Percentiles rank a stretch among this genome's conserved stretches.
These are phyloP conservation scores for Aurifilum marmelostoma DNA, from an alignment of 2,329 filamentous ascomycete species.

Conservation along the genomic window DNA sequence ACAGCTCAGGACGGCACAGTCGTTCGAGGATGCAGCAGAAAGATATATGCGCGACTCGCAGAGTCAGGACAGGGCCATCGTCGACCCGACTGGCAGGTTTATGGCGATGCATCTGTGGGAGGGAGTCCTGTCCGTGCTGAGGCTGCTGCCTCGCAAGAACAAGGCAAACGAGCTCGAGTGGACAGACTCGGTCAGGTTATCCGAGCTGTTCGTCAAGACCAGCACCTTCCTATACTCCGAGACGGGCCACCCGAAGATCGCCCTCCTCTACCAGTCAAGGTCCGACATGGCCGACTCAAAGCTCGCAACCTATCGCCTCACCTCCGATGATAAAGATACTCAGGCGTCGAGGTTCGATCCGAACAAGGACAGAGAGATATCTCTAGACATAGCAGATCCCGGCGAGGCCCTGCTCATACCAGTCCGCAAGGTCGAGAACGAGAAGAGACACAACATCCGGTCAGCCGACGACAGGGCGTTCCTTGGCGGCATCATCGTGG, in stretches of 20 bases:
- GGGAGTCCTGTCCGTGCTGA: slow-evolving; percentile 59
- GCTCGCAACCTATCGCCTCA: slow-evolving; percentile 62
- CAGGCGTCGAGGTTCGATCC: slow-evolving; percentile 59
- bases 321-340: slow-evolving; percentile 60
- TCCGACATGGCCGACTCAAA: slow-evolving; percentile 56
- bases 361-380: slow-evolving; percentile 57
- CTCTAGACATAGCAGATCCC: slow-evolving; percentile 56
- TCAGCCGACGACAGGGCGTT: slow-evolving; percentile 57
- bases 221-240: slow-evolving; percentile 61
- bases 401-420: slow-evolving; percentile 66
- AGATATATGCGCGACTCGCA: slow-evolving; percentile 74
- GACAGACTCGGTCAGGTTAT: slow-evolving; percentile 59
- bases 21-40: slow-evolving; percentile 58
- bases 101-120: slow-evolving; percentile 64
- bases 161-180: slow-evolving; percentile 48
- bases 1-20: slow-evolving; percentile 54
- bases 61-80: slow-evolving; percentile 78
- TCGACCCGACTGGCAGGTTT: slow-evolving; percentile 75
- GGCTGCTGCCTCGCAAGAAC: slow-evolving; percentile 52
- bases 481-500: slow-evolving; percentile 70
- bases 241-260: slow-evolving; percentile 60
- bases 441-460: slow-evolving; percentile 64
- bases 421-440: slow-evolving; percentile 56
- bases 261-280: slow-evolving; percentile 60
- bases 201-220: slow-evolving; percentile 63